Conservation (phyloP, 306 rosid genomes). For the Malus asiatica region DNA sequence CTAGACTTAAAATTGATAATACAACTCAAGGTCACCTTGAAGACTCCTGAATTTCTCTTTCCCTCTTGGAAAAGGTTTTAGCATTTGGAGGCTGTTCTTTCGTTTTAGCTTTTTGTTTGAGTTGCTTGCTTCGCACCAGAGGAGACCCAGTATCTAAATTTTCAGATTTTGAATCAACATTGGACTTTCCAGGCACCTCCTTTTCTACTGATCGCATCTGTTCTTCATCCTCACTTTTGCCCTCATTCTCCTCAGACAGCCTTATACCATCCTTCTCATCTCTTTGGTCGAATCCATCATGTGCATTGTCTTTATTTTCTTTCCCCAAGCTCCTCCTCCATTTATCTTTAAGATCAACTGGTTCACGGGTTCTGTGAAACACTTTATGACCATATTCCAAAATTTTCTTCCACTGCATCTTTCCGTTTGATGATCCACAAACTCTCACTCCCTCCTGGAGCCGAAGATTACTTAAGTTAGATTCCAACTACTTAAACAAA, state of each 20-base stretch:
- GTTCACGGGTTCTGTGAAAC: constrained; percentile 32
- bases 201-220: constrained; percentile 4
- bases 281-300: constrained; percentile 11
- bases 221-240: neutral
- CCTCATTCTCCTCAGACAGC: constrained; percentile 1
- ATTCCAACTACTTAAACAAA: neutral
- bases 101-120: constrained; percentile 30
- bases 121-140: constrained; percentile 6
- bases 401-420: constrained; percentile 39
- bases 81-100: constrained; percentile 1
- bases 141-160: constrained; percentile 13
- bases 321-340: constrained; percentile 38
- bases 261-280: neutral
- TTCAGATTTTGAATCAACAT: constrained; percentile 28
- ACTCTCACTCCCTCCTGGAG: constrained; percentile 57
- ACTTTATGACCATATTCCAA: constrained; percentile 31
- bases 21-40: constrained; percentile 17
- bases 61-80: constrained; percentile 1
- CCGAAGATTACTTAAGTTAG: neutral
- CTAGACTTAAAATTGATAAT: neutral
- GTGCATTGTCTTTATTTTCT: constrained; percentile 1
- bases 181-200: constrained; percentile 8
- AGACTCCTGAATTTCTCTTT: neutral
- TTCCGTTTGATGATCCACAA: constrained; percentile 5
- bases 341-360: constrained; percentile 61